Base-by-base conservation (phyloP, 1,284 basidiomycete genomes). In the Tilletia walkeri region DNA sequence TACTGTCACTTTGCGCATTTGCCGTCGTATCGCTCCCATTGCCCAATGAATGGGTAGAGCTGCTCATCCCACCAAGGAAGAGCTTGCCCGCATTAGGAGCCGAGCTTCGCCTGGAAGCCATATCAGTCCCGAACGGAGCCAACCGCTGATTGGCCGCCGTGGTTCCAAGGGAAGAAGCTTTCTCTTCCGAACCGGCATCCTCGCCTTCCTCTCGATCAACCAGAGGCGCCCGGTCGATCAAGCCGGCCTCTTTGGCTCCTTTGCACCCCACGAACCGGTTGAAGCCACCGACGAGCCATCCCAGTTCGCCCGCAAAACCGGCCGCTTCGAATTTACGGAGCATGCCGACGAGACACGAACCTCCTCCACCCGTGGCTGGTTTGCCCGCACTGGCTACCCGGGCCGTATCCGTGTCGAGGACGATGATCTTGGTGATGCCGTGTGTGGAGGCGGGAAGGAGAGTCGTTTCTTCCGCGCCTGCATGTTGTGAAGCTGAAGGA, bases 241-340 rank as follows among this genome's bases (percentile, higher is more conserved):
- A 45, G n/a, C 20, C 65, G 4, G 45, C 39, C n/a, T 66, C 34
- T 5, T 48, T 50, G 24, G 66, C 49, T 10, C 69, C 54, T 34
- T 54, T 24, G 14, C 16, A 48, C 36, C 50, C 47, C 10, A 61
- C 47, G n/a, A 76, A 75, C 24, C 39, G 54, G 65, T 77, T 77
- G 70, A 82, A 84, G 38, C 82, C 82, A 9, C 82, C 82, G 24
- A 74, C 73, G 1, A 84, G 74, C 82, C 82, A 84, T 69, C 76
- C 72, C 10, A 84, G 73, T 54, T 77, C 73, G 36, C 81, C 82
- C 0, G 71, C 72, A 61, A 75, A 83, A 1, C 78, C 78, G 10
- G 79, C 81, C 0, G 71, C 72, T 34, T 78, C 75, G 50, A 84
- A 84, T 67, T 84, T 84, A 66, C 77, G 76, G 56, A 84, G 77